Evolutionary conservation across 2,329 filamentous ascomycete genomes (phyloP).

Genomic region (Fusarium oligoseptatum): DNA sequence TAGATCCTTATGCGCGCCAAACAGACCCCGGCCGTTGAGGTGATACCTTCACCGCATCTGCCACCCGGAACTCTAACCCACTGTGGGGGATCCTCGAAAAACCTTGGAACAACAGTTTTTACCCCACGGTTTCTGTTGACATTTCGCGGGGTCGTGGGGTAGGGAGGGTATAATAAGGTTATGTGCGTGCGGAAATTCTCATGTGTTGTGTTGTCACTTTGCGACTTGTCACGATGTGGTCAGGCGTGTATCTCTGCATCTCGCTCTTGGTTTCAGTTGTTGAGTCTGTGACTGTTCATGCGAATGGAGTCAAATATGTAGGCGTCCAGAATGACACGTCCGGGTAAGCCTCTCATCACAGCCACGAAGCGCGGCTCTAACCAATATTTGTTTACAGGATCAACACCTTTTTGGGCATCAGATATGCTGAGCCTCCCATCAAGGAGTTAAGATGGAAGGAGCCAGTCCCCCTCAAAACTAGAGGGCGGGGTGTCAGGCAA

Average conservation of each 20-base stretch:
- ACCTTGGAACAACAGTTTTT: not conserved
- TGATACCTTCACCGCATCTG: not conserved
- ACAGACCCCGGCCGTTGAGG: not conserved
- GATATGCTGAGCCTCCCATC: constrained; percentile 9
- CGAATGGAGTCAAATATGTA: not conserved
- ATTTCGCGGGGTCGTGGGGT: not conserved
- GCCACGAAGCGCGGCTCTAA: too few relatives aligned
- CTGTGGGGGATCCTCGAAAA: not conserved
- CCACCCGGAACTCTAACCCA: not conserved
- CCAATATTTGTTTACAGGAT: not conserved
- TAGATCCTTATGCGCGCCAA: not conserved
- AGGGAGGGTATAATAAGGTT: not conserved
- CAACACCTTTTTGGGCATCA: constrained; percentile 5
- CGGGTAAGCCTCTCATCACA: not conserved
- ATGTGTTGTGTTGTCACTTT: not conserved
- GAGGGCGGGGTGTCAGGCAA: not conserved
- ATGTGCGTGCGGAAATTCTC: not conserved
- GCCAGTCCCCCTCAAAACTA: not conserved
- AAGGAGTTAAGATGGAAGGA: constrained; percentile 7
- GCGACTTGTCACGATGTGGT: not conserved
- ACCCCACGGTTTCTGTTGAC: not conserved
- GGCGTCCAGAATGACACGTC: constrained; percentile 2
- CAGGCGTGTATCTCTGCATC: not conserved
- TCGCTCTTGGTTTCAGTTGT: not conserved
- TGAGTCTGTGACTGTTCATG: not conserved